phyloP scores from a whole-genome alignment of 176 grass and related monocot genomes.

The Tuctoria greenei region DNA sequence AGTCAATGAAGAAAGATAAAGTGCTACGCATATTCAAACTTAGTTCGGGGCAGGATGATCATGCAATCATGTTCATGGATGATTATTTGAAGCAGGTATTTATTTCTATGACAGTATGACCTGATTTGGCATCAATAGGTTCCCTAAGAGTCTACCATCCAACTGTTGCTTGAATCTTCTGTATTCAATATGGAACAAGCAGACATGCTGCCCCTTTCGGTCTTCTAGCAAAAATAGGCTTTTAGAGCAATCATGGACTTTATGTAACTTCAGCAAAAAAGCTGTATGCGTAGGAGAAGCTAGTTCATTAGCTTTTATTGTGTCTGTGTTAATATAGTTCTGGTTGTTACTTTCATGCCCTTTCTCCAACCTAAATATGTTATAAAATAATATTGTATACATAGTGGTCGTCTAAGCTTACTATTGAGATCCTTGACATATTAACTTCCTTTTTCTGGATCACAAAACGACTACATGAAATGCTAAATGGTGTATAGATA shows the following conservation, averaged over 20 bases:
- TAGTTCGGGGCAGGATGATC: slow-evolving; percentile 79
- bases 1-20: slow-evolving; percentile 75
- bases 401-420: background rate
- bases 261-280: background rate
- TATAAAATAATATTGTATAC: background rate
- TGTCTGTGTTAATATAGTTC: background rate
- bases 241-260: background rate
- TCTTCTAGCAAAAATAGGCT: background rate
- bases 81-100: slow-evolving; percentile 84
- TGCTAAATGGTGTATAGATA: background rate
- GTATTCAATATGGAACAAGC: background rate
- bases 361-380: background rate
- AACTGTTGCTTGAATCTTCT: background rate
- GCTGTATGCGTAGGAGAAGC: background rate
- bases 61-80: slow-evolving; percentile 91
- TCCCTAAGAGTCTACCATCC: background rate
- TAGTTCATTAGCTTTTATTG: background rate
- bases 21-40: slow-evolving; percentile 76
- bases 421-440: slow-evolving; percentile 10
- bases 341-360: background rate
- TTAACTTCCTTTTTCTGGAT: background rate
- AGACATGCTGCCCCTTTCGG: background rate
- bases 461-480: background rate
- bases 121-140: background rate
- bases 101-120: too few species aligned